phyloP scores from a whole-genome alignment of 2,329 filamentous ascomycete genomes.

The Fusarium udum region DNA sequence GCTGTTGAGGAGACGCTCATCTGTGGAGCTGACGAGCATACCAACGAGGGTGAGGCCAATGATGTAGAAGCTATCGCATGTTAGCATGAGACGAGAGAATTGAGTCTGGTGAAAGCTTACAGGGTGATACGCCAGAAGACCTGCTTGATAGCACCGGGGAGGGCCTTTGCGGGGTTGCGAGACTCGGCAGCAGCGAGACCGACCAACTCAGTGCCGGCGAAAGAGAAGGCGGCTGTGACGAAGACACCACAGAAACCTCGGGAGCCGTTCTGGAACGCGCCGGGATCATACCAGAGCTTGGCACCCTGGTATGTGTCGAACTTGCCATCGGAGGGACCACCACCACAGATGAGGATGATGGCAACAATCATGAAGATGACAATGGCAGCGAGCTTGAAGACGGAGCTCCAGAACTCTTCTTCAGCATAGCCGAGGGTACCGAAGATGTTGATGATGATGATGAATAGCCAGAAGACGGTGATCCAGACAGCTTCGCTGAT shows the following conservation, averaged over 20 bases:
- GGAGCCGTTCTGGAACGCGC: constrained; percentile 73
- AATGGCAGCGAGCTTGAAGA: constrained; percentile 66
- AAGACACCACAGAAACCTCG: constrained; percentile 75
- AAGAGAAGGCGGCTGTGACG: constrained; percentile 75
- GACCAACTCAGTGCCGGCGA: constrained; percentile 74
- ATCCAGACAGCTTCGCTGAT: constrained; percentile 63
- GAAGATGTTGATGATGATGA: constrained; percentile 64
- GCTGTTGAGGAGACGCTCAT: constrained; percentile 53
- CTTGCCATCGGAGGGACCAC: constrained; percentile 58
- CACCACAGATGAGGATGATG: constrained; percentile 66
- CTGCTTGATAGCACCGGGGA: constrained; percentile 84
- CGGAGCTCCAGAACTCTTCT: constrained; percentile 65
- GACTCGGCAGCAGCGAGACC: constrained; percentile 77
- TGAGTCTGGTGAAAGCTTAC: background rate
- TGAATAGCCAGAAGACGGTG: constrained; percentile 59
- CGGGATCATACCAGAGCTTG: constrained; percentile 49
- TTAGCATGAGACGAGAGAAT: constrained; percentile 30
- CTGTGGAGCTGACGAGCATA: constrained; percentile 55
- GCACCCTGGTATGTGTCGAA: constrained; percentile 56
- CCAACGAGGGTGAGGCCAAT: constrained; percentile 60
- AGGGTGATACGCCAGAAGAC: constrained; percentile 65
- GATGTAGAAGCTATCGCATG: constrained; percentile 52
- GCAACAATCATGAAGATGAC: constrained; percentile 70
- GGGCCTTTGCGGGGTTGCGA: constrained; percentile 71
- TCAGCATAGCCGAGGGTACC: constrained; percentile 63